Base-by-base conservation (phyloP, 2,329 filamentous ascomycete species). In the Elsinoe perseae region DNA sequence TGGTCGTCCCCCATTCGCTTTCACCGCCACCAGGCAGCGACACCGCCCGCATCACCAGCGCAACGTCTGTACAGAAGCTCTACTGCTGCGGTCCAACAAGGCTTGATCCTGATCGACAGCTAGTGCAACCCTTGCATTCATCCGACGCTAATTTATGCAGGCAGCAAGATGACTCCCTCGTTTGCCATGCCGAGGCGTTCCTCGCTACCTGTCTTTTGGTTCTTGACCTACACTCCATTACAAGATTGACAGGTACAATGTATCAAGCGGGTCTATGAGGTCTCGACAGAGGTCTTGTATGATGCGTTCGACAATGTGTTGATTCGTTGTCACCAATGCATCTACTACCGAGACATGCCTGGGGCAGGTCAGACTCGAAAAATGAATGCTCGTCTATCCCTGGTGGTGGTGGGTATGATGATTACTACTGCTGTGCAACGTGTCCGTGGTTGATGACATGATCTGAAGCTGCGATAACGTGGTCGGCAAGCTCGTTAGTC, bases 191-290 rank as follows among this genome's bases (percentile, higher is more conserved):
- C 48, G 48, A 52, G 48, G 48, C 48, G 48, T 52, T 52, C 48
- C 48, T 52, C 48, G 48, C 48, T 52, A 52, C 48, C 48, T 34
- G 27, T 36, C 30, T 52, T 52, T 36, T 34, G 48, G 48, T 52
- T 36, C 30, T 27, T 21, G 8, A 28, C 6, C 48, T 52, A 52
- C 48, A 28, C 48, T 52, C 30, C 48, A 7, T 52, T 36, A 36
- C 48, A 30, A 23, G 27, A 18, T 18, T 52, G 48, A 52, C 48
- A 52, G 48, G 16, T 52, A 9, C 32, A 3, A 36, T 36, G n/a
- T 12, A 9, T 14, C 32, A 36, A 36, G 12, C 32, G n/a, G 32
- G 32, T 36, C 10, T 16, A 8, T 9, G 6, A 9, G 43, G 43
- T 48, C 43, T n/a, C 23, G 7, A 12, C 14, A 23, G 9, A 52